These are phyloP conservation scores for Calonectria pauciramosa DNA, from an alignment of 2,329 filamentous ascomycete genomes.

Conservation along the genomic window DNA sequence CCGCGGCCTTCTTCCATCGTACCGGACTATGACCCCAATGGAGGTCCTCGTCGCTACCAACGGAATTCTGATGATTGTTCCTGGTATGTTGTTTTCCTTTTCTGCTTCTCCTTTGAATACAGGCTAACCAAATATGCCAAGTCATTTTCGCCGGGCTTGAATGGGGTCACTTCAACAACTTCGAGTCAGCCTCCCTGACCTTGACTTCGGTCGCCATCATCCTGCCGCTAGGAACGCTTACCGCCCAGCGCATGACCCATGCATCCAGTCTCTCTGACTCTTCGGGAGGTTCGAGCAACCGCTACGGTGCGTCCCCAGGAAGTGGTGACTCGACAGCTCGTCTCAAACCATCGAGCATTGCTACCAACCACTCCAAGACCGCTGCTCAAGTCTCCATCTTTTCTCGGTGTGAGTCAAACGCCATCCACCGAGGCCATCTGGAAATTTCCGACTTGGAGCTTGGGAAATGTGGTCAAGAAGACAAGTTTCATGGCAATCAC, in stretches of 20 bases:
- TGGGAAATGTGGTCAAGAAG: constrained; percentile 44
- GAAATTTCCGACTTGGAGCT: constrained; percentile 52
- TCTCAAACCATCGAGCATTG: constrained; percentile 41
- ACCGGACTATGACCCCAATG: constrained; percentile 61
- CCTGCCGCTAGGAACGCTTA: constrained; percentile 65
- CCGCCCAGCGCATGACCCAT: constrained; percentile 61
- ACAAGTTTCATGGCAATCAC: constrained; percentile 27
- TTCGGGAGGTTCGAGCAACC: constrained; percentile 33
- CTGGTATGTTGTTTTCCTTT: constrained; percentile 56
- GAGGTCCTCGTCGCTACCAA: constrained; percentile 70
- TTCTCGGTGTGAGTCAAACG: constrained; percentile 44
- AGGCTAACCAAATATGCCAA: constrained; percentile 39
- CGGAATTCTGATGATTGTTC: constrained; percentile 68
- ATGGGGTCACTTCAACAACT: constrained; percentile 56
- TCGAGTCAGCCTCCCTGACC: constrained; percentile 65
- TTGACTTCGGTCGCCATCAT: constrained; percentile 65
- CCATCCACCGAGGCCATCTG: constrained; percentile 31
- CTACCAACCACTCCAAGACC: constrained; percentile 32
- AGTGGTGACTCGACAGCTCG: constrained; percentile 33
- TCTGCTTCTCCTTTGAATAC: neutral
- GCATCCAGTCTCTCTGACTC: constrained; percentile 38
- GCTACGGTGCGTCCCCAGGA: constrained; percentile 28
- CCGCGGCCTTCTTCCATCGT: constrained; percentile 60
- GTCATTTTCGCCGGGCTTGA: constrained; percentile 66
- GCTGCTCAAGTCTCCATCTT: constrained; percentile 38